Percentiles rank a stretch among this genome's conserved stretches.
These are phyloP conservation scores for Solioccasus polychromus DNA, from an alignment of 768 basidiomycete genomes.

Conservation along the genomic window DNA sequence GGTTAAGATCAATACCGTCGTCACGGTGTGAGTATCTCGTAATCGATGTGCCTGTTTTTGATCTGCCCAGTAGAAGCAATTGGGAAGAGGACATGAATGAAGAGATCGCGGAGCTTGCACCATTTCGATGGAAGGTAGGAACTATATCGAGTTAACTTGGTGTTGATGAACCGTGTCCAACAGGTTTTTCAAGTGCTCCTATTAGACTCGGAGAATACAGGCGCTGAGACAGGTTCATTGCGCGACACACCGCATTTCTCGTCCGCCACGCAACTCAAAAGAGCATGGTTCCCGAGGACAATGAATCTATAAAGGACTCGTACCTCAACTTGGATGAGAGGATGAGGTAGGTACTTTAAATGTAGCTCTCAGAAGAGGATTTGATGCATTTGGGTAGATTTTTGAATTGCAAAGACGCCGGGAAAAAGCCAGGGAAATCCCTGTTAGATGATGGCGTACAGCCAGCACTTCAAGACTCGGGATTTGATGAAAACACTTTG, in stretches of 20 bases:
- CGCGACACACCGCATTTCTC: slow-evolving; percentile 37
- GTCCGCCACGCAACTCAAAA: slow-evolving; percentile 31
- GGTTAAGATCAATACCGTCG: slow-evolving; percentile 37
- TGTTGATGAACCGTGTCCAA: not conserved
- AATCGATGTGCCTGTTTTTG: not conserved
- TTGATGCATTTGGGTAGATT: not conserved
- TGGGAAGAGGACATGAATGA: slow-evolving; percentile 42
- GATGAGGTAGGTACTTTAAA: slow-evolving; percentile 38
- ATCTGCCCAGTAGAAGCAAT: slow-evolving; percentile 32
- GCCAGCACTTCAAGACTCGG: slow-evolving; percentile 32
- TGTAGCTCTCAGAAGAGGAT: too few species aligned
- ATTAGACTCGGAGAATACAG: slow-evolving; percentile 36
- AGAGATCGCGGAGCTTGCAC: slow-evolving; percentile 30
- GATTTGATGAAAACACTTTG: slow-evolving; percentile 34
- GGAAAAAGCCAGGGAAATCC: slow-evolving; percentile 6
- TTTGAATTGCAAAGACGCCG: not conserved
- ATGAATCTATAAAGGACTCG: slow-evolving; percentile 39
- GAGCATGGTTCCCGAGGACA: slow-evolving; percentile 37
- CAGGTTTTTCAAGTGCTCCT: slow-evolving; percentile 38
- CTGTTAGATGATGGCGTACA: slow-evolving; percentile 35
- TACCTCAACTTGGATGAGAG: slow-evolving; percentile 39
- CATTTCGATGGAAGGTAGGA: slow-evolving; percentile 41
- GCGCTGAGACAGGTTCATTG: slow-evolving; percentile 27
- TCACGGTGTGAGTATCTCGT: slow-evolving; percentile 24
- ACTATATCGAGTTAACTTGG: not conserved